Evolutionary conservation across 1,139 yeast species (phyloP).

Genomic region (Suhomyces panamericanus): DNA sequence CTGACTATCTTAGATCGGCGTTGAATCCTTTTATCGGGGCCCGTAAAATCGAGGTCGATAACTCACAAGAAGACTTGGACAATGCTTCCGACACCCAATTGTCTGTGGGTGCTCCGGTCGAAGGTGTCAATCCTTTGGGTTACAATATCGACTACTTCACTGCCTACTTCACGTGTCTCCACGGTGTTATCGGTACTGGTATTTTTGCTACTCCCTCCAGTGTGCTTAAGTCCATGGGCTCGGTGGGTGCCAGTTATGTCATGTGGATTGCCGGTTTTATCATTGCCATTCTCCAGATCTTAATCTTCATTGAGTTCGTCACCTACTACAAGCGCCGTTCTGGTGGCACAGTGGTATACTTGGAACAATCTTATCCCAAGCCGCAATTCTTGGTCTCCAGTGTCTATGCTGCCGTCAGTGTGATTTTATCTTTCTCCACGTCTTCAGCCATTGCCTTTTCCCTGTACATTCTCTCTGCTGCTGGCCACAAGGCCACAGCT

Average conservation of each 20-base stretch:
- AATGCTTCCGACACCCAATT: constrained; percentile 19
- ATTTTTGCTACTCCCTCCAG: constrained; percentile 45
- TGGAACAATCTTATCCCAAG: constrained; percentile 44
- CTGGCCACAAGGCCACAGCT: constrained; percentile 31
- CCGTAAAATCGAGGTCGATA: neutral
- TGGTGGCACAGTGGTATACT: constrained; percentile 46
- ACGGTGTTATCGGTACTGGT: constrained; percentile 49
- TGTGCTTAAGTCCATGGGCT: constrained; percentile 37
- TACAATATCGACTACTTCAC: constrained; percentile 34
- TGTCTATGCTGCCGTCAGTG: constrained; percentile 42
- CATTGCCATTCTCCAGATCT: constrained; percentile 35
- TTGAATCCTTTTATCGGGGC: constrained; percentile 7
- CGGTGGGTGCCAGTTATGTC: constrained; percentile 44
- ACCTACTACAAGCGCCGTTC: constrained; percentile 39
- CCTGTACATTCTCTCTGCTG: constrained; percentile 38
- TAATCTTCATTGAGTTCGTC: constrained; percentile 40
- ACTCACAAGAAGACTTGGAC: neutral
- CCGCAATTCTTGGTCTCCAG: constrained; percentile 44
- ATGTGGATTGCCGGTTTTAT: constrained; percentile 43
- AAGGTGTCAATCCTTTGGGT: constrained; percentile 39
- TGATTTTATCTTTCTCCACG: constrained; percentile 39
- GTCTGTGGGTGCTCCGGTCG: constrained; percentile 40
- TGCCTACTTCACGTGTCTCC: constrained; percentile 35
- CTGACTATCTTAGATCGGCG: constrained; percentile 4
- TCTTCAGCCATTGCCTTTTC: constrained; percentile 48